Evolutionary conservation across 495 filamentous ascomycete species (phyloP).

Genomic region (Podospora australis): DNA sequence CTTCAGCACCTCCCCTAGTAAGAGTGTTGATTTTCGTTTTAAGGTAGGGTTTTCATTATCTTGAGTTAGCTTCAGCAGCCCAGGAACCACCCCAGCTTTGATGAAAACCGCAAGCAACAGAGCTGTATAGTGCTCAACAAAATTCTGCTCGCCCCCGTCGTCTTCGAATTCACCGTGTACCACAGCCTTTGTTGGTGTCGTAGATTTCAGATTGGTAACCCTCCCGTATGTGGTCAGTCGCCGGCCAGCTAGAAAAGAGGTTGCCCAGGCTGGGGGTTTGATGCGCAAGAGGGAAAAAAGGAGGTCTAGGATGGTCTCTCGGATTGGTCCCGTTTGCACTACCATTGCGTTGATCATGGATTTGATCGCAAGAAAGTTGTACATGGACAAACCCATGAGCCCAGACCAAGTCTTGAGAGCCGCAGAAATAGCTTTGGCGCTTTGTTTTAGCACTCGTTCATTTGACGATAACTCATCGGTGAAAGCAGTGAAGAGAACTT

Average conservation of each 20-base stretch:
- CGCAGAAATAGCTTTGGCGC: constrained; percentile 77
- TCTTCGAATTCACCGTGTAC: constrained; percentile 54
- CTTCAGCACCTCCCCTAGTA: constrained; percentile 86
- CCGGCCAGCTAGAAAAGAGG: constrained; percentile 87
- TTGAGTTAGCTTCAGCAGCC: constrained; percentile 63
- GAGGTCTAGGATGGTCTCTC: constrained; percentile 71
- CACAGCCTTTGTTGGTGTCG: constrained; percentile 31
- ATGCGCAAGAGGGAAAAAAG: constrained; percentile 88
- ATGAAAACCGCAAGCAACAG: constrained; percentile 82
- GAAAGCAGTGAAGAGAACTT: constrained; percentile 79
- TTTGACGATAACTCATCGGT: constrained; percentile 71
- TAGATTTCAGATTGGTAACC: constrained; percentile 75
- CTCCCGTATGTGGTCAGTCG: constrained; percentile 90
- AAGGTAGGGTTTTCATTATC: constrained; percentile 67
- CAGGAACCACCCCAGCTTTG: constrained; percentile 73
- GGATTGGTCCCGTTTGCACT: constrained; percentile 59
- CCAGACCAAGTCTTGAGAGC: constrained; percentile 92
- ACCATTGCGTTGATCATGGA: constrained; percentile 77
- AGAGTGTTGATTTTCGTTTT: constrained; percentile 79
- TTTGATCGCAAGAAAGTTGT: constrained; percentile 71
- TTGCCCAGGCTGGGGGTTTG: constrained; percentile 93
- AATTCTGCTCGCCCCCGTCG: constrained; percentile 64
- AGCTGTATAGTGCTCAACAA: constrained; percentile 89
- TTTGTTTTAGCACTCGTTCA: constrained; percentile 74
- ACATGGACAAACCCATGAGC: constrained; percentile 76